phyloP scores from a whole-genome alignment of 306 rosid species.

The Parietaria judaica region DNA sequence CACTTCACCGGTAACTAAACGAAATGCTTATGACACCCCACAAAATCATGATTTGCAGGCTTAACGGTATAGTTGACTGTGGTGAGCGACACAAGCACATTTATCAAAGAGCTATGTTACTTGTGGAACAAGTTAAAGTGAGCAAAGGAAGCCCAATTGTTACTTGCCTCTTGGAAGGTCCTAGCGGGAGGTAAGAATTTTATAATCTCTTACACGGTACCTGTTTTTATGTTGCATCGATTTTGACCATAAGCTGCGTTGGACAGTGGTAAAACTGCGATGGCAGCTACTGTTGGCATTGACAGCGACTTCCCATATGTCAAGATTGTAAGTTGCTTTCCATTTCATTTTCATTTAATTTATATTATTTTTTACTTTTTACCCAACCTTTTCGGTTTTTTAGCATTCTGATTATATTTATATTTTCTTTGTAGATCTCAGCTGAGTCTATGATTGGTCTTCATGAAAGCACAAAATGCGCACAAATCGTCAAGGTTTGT shows the following conservation, averaged over 20 bases:
- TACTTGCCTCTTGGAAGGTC: conserved; percentile 92
- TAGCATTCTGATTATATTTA: conserved; percentile 5
- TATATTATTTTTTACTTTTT: neutral
- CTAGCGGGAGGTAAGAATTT: conserved; percentile 71
- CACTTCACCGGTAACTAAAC: neutral
- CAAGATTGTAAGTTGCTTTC: conserved; percentile 70
- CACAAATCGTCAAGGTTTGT: conserved; percentile 88
- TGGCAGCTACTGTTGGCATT: conserved; percentile 93
- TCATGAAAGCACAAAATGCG: conserved; percentile 89
- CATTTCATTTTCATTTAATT: neutral
- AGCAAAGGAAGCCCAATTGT: conserved; percentile 93
- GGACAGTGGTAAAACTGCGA: conserved; percentile 87
- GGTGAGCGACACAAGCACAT: conserved; percentile 80
- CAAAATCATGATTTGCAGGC: conserved; percentile 41
- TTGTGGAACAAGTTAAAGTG: conserved; percentile 93
- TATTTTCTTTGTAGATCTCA: conserved; percentile 52
- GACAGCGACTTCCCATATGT: conserved; percentile 96
- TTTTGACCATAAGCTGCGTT: conserved; percentile 33
- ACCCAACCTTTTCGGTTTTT: neutral
- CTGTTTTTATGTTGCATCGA: conserved; percentile 11
- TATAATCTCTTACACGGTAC: neutral
- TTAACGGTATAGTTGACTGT: conserved; percentile 82
- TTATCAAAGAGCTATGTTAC: conserved; percentile 68
- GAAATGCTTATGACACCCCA: neutral
- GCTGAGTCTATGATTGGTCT: conserved; percentile 95